Conservation (phyloP, 1,139 yeast genomes). For the Saccharomyces hybrid region DNA sequence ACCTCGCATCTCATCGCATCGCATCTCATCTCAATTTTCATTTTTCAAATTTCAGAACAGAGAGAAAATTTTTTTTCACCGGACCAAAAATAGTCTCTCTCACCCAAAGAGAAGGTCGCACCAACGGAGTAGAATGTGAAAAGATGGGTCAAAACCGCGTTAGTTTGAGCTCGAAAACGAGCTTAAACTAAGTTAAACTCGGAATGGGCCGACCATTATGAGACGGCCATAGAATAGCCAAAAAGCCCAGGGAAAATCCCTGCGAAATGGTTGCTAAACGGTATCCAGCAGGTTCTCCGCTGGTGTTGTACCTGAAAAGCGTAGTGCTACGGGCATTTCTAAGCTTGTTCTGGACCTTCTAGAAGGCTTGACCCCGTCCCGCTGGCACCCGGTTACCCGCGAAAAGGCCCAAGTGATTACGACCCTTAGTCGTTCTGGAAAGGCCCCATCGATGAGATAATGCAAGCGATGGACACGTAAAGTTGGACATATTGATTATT, state of each 20-base stretch:
- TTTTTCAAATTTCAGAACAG: neutral
- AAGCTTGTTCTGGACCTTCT: neutral
- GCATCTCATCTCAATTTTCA: conserved; percentile 1
- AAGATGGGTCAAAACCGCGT: neutral
- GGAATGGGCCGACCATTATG: neutral
- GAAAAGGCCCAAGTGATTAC: too few relatives aligned
- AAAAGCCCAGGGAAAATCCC: neutral
- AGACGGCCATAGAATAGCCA: neutral
- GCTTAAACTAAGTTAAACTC: neutral
- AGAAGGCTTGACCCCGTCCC: neutral
- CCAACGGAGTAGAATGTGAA: neutral
- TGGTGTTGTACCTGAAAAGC: neutral
- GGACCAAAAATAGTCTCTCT: neutral
- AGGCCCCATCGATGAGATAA: neutral
- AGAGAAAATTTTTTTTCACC: neutral
- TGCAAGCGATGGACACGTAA: neutral
- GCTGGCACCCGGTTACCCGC: neutral
- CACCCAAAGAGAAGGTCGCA: neutral
- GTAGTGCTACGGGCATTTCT: neutral
- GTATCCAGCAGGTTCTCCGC: neutral
- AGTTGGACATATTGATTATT: neutral
- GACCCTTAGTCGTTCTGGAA: neutral
- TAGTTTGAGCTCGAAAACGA: neutral
- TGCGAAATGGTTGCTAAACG: neutral
- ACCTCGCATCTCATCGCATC: neutral